These are phyloP conservation scores for Aegilops bicornis DNA, from an alignment of 176 grass and related monocot species.

Conservation along the genomic window DNA sequence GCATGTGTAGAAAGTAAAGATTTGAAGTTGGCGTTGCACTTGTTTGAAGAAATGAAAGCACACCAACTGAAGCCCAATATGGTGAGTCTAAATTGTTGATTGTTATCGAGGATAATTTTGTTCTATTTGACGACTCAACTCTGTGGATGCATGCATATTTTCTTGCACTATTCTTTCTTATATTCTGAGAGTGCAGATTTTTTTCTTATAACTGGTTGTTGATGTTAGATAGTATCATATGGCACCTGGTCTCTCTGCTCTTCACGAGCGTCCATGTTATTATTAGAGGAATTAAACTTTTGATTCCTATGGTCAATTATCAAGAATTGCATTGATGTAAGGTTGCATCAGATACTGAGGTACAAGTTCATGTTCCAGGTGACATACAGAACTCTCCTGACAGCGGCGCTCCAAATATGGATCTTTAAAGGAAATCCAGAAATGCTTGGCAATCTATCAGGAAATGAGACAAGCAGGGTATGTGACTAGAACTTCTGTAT, in stretches of 20 bases:
- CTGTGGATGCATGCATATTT: neutral
- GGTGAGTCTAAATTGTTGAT: constrained; percentile 46
- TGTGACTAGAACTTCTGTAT: constrained; percentile 21
- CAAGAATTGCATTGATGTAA: neutral
- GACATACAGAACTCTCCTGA: constrained; percentile 92
- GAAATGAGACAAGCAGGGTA: constrained; percentile 97
- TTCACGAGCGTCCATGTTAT: neutral
- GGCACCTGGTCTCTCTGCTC: neutral
- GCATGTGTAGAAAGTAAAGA: constrained; percentile 87
- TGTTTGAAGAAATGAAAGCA: constrained; percentile 95
- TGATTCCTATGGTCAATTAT: neutral
- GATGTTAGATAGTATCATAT: constrained; percentile 2
- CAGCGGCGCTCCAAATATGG: constrained; percentile 77
- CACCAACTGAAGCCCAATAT: constrained; percentile 72
- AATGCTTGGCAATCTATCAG: constrained; percentile 84
- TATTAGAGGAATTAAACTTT: neutral
- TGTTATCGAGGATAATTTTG: constrained; percentile 8
- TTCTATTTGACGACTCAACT: neutral
- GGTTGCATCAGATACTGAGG: constrained; percentile 16
- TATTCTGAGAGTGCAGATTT: neutral
- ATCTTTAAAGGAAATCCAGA: constrained; percentile 87
- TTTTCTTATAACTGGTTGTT: constrained; percentile 3
- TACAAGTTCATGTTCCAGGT: constrained; percentile 54
- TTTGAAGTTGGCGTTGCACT: constrained; percentile 69
- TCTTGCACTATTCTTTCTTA: neutral